A percentile compares a stretch with the other conserved stretches of the same genome.
Conservation (phyloP, 2,329 filamentous ascomycete species). For the Colletotrichum viniferum region DNA sequence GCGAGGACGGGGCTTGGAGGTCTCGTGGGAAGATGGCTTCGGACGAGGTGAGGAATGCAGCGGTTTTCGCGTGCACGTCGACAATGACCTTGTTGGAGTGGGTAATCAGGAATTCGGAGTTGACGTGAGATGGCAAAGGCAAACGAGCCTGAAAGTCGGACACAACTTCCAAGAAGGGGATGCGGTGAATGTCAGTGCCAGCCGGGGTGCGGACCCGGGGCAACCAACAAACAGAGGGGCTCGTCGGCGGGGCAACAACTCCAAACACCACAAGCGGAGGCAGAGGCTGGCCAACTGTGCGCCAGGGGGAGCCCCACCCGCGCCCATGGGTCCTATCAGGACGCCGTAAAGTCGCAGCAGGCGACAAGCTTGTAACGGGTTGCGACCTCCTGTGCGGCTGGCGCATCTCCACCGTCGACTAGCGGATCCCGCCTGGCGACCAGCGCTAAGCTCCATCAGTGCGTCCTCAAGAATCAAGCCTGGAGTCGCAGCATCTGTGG, state of each 20-base stretch:
- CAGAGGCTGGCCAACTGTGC: neutral
- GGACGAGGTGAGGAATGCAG: constrained; percentile 12
- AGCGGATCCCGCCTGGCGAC: constrained; percentile 9
- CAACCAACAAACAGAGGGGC: constrained; percentile 26
- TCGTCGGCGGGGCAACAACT: constrained; percentile 23
- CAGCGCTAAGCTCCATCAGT: neutral
- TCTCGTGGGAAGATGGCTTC: neutral
- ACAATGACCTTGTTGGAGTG: constrained; percentile 25
- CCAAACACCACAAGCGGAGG: constrained; percentile 1
- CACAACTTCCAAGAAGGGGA: constrained; percentile 21
- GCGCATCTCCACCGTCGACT: constrained; percentile 16
- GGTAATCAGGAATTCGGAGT: constrained; percentile 7
- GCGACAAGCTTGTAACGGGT: constrained; percentile 13
- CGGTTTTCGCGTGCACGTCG: constrained; percentile 9
- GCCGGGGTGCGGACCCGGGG: constrained; percentile 16
- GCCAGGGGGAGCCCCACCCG: neutral
- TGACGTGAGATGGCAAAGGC: constrained; percentile 19
- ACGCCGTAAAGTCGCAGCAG: neutral
- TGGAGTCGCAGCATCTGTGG: constrained; percentile 6
- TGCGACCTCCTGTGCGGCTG: constrained; percentile 21
- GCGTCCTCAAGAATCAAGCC: neutral
- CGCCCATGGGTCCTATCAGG: neutral
- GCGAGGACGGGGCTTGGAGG: neutral
- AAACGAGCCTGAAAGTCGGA: neutral
- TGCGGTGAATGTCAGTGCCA: constrained; percentile 22